phyloP scores from a whole-genome alignment of 2,329 filamentous ascomycete species.

The Colletotrichum filicis region DNA sequence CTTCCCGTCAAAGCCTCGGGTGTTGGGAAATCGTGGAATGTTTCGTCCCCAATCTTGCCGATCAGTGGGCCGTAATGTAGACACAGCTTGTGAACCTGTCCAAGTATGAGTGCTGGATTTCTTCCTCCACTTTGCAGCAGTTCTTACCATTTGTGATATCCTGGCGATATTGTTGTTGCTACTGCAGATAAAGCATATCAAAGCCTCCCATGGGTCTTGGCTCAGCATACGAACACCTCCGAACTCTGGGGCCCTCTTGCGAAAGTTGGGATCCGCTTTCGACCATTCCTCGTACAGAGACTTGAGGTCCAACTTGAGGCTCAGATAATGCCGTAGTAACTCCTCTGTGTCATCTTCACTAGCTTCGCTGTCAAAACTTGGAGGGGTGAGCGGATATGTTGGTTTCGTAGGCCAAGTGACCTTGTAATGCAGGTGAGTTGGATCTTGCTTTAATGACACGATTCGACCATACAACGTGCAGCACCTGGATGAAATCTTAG shows the following conservation, averaged over 20 bases:
- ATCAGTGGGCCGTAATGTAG: slow-evolving; percentile 84
- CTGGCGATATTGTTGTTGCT: slow-evolving; percentile 98
- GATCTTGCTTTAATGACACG: slow-evolving; percentile 85
- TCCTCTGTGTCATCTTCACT: slow-evolving; percentile 75
- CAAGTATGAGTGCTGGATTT: neutral
- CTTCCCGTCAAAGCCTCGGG: slow-evolving; percentile 78
- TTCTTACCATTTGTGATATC: slow-evolving; percentile 89
- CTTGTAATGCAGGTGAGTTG: slow-evolving; percentile 81
- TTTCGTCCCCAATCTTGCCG: slow-evolving; percentile 73
- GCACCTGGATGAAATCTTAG: slow-evolving; percentile 60
- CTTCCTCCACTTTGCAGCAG: neutral
- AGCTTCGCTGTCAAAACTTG: slow-evolving; percentile 37
- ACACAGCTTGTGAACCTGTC: slow-evolving; percentile 85
- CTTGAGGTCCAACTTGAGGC: slow-evolving; percentile 80
- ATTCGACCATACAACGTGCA: slow-evolving; percentile 89
- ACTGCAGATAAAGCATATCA: slow-evolving; percentile 96
- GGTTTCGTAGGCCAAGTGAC: slow-evolving; percentile 66
- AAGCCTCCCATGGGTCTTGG: slow-evolving; percentile 95
- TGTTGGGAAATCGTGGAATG: slow-evolving; percentile 88
- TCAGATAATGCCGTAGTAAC: slow-evolving; percentile 87
- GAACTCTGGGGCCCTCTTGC: slow-evolving; percentile 86
- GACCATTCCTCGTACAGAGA: slow-evolving; percentile 90
- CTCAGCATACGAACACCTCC: slow-evolving; percentile 91
- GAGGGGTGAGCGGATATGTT: slow-evolving; percentile 31
- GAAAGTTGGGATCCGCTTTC: slow-evolving; percentile 85